Percentiles rank a stretch among this genome's conserved stretches.
These are phyloP conservation scores for Candida yuanshanica DNA, from an alignment of 805 yeast species.

Conservation along the genomic window DNA sequence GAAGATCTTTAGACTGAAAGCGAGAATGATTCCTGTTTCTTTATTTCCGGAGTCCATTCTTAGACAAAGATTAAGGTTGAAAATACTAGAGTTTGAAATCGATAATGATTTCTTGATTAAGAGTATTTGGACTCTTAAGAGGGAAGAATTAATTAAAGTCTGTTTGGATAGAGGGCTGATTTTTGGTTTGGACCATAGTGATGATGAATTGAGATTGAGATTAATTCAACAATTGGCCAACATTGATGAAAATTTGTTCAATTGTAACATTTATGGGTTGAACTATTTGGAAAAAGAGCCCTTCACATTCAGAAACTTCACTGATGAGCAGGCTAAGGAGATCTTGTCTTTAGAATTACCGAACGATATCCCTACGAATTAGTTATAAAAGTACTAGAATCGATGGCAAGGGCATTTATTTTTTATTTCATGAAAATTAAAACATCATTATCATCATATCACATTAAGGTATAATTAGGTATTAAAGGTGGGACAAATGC, in stretches of 20 bases:
- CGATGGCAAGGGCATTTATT: too few species aligned
- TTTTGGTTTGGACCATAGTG: conserved; percentile 28
- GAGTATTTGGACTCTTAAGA: conserved; percentile 39
- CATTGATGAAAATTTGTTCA: conserved; percentile 11
- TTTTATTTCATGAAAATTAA: too few species aligned
- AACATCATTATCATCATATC: neutral
- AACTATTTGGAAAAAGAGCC: conserved; percentile 16
- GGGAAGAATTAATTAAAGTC: conserved; percentile 46
- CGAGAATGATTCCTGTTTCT: conserved; percentile 34
- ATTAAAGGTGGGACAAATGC: neutral
- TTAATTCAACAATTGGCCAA: conserved; percentile 34
- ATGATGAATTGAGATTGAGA: conserved; percentile 30
- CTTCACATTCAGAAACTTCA: conserved; percentile 5
- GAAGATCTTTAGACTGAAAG: conserved; percentile 31
- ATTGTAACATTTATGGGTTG: conserved; percentile 28
- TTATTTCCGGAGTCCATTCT: conserved; percentile 34
- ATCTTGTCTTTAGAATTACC: neutral
- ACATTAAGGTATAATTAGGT: neutral
- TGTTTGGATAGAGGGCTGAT: conserved; percentile 55
- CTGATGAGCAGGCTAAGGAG: conserved; percentile 1
- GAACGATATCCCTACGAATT: too few species aligned
- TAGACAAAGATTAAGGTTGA: conserved; percentile 31
- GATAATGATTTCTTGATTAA: conserved; percentile 42
- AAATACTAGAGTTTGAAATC: conserved; percentile 40
- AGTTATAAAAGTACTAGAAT: too few species aligned